Conservation (phyloP, 2,329 filamentous ascomycete genomes). For the Xylariaceae sp. region DNA sequence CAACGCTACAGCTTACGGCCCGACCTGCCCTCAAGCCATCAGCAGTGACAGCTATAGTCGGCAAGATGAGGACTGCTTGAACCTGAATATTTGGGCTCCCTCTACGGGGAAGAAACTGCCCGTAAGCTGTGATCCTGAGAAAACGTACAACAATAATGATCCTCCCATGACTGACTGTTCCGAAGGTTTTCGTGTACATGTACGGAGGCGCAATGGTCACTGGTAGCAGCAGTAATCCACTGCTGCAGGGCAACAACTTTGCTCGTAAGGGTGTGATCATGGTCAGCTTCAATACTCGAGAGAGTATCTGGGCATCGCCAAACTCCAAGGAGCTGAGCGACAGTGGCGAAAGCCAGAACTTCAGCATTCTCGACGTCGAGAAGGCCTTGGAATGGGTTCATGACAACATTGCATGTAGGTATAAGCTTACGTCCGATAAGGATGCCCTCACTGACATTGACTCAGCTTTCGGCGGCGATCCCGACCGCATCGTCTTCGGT, state of each 20-base stretch:
- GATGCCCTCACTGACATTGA: neutral
- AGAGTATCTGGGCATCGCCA: constrained; percentile 41
- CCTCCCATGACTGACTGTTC: constrained; percentile 1
- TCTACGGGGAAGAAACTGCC: constrained; percentile 22
- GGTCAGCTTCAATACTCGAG: constrained; percentile 36
- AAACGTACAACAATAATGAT: neutral
- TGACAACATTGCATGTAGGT: constrained; percentile 29
- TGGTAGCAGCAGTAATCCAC: constrained; percentile 36
- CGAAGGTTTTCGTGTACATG: constrained; percentile 38
- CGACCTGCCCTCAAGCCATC: constrained; percentile 24
- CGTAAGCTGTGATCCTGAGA: constrained; percentile 15
- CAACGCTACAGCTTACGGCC: constrained; percentile 22
- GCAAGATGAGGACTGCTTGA: constrained; percentile 37
- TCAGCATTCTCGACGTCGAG: constrained; percentile 33
- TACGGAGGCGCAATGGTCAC: constrained; percentile 41
- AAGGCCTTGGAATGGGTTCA: constrained; percentile 35
- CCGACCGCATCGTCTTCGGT: constrained; percentile 40
- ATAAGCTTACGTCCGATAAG: neutral
- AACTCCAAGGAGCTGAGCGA: constrained; percentile 33
- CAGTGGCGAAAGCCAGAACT: constrained; percentile 19
- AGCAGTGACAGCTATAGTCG: constrained; percentile 14
- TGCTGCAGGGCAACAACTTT: constrained; percentile 32
- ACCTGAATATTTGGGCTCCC: constrained; percentile 35
- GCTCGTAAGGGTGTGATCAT: constrained; percentile 32
- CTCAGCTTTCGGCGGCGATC: constrained; percentile 38